phyloP scores from a whole-genome alignment of 148 eudicot genomes.

The Diospyros lotus region DNA sequence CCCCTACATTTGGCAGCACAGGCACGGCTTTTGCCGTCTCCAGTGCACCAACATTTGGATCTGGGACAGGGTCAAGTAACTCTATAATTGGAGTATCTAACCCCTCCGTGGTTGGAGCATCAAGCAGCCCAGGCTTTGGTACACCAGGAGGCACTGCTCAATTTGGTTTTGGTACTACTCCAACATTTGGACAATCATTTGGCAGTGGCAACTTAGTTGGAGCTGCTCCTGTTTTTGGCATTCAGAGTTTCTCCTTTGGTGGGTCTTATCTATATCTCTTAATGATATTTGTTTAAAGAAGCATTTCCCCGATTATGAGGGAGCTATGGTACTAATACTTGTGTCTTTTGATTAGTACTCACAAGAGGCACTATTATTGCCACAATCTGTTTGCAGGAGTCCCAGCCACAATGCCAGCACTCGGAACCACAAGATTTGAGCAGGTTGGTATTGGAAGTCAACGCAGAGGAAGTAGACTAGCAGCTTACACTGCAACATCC shows the following conservation, averaged over 20 bases:
- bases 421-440: slow-evolving; percentile 1
- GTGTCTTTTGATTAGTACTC: not conserved
- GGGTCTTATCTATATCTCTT: not conserved
- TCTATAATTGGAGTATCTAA: not conserved
- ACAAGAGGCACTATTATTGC: not conserved
- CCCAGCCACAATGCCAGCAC: slow-evolving; percentile 4
- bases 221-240: not conserved
- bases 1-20: slow-evolving; percentile 10
- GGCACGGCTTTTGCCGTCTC: not conserved
- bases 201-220: not conserved
- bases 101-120: not conserved
- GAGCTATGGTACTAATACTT: not conserved
- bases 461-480: slow-evolving; percentile 23
- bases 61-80: not conserved
- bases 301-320: not conserved
- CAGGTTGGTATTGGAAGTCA: not conserved
- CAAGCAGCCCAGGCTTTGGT: not conserved
- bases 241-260: slow-evolving; percentile 11
- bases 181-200: not conserved
- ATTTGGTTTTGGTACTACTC: not conserved
- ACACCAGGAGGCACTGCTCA: not conserved
- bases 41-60: slow-evolving; percentile 3
- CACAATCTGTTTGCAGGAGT: slow-evolving; percentile 8
- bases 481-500: slow-evolving; percentile 16
- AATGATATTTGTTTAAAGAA: not conserved